phyloP scores from a whole-genome alignment of 176 grass and related monocot genomes.

The Raddia guianensis region DNA sequence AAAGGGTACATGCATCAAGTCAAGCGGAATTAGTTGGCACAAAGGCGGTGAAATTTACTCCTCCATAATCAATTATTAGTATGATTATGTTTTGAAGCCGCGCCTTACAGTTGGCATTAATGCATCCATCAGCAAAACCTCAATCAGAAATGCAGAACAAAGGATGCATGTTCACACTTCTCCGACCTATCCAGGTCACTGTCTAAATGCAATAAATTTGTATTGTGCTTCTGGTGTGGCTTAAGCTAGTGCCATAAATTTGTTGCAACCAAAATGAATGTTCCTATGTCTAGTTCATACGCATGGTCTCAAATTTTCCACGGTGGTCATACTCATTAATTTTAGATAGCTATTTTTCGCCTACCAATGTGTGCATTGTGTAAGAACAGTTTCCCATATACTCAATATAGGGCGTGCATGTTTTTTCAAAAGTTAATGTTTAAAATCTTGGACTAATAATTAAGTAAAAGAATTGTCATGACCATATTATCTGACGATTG shows the following conservation, averaged over 20 bases:
- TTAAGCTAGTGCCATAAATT: neutral
- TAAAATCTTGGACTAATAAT: too few relatives aligned
- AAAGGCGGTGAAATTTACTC: constrained; percentile 14
- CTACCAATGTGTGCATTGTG: neutral
- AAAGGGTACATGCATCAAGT: constrained; percentile 7
- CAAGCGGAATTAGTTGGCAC: neutral
- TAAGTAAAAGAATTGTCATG: neutral
- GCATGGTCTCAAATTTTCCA: neutral
- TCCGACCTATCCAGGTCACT: neutral
- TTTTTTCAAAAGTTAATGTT: too few relatives aligned
- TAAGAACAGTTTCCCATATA: neutral
- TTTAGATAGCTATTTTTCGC: neutral
- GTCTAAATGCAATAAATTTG: neutral
- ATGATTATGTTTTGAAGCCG: neutral
- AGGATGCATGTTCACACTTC: constrained; percentile 15
- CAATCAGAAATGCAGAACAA: neutral
- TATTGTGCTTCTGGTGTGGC: neutral
- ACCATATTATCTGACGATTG: neutral
- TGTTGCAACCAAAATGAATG: neutral
- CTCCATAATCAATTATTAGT: neutral
- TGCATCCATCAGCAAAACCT: neutral
- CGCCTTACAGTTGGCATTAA: neutral
- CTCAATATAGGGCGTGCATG: too few relatives aligned
- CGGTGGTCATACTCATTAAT: too few relatives aligned
- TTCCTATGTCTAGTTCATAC: neutral